Conservation (phyloP, 2,329 filamentous ascomycete species). For the Ophiostoma ulmi region DNA sequence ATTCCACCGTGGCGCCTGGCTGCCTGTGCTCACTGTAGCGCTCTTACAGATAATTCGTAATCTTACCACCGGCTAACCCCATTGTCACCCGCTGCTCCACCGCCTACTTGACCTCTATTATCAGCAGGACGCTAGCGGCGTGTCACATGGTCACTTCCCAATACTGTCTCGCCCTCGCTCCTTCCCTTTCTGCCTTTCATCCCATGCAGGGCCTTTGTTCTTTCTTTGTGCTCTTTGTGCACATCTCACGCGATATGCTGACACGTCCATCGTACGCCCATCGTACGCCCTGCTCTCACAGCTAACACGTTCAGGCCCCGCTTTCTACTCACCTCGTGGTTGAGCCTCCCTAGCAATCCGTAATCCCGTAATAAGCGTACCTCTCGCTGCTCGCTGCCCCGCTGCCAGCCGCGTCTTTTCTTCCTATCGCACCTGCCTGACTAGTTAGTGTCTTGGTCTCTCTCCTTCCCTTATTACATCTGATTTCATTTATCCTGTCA, state of each 20-base stretch:
- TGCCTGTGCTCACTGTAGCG: not conserved
- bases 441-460: not conserved
- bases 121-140: not conserved
- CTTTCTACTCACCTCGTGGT: constrained; percentile 3
- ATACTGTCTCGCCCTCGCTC: not conserved
- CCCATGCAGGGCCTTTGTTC: not conserved
- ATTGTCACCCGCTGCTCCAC: constrained; percentile 7
- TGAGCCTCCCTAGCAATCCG: not conserved
- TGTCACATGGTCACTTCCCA: constrained; percentile 1
- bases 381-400: not conserved
- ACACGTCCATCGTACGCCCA: not conserved
- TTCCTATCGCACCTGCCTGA: constrained; percentile 1
- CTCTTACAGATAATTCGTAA: too few species aligned
- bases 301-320: not conserved
- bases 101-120: not conserved
- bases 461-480: not conserved
- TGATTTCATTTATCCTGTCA: not conserved
- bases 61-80: not conserved
- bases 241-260: not conserved
- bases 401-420: not conserved
- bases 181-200: not conserved
- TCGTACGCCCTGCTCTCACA: not conserved
- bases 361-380: not conserved
- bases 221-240: not conserved
- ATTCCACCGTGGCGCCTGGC: not conserved